Percentiles rank a stretch among this genome's conserved stretches.
phyloP scores from a whole-genome alignment of 805 yeast genomes.

The Hanseniaspora nectarophila region DNA sequence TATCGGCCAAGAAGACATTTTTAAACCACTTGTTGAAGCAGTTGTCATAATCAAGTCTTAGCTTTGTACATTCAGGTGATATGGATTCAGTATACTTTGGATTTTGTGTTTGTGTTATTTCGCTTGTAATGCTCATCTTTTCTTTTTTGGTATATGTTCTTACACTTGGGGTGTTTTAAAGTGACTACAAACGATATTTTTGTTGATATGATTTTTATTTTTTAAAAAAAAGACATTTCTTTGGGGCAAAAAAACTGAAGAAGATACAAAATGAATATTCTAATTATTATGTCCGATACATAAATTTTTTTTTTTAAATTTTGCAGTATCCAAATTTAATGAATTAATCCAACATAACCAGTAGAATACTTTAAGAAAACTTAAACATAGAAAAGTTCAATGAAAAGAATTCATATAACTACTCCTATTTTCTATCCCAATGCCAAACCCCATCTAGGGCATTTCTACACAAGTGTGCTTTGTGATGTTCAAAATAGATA shows the following conservation, averaged over 20 bases:
- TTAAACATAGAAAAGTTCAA: too few species aligned
- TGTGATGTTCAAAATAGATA: conserved; percentile 72
- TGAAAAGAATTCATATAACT: conserved; percentile 40
- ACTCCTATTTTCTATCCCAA: conserved; percentile 95
- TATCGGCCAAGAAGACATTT: conserved; percentile 42
- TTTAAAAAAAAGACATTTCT: too few species aligned
- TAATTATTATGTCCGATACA: too few species aligned
- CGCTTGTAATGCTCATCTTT: background rate
- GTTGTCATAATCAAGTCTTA: conserved; percentile 67
- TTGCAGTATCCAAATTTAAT: too few species aligned
- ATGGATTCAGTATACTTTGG: conserved; percentile 8
- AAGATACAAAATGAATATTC: too few species aligned
- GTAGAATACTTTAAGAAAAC: too few species aligned
- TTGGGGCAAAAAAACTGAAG: too few species aligned
- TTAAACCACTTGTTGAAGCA: conserved; percentile 86
- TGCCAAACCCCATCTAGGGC: conserved; percentile 91
- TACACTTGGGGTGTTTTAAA: too few species aligned
- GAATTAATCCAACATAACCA: too few species aligned
- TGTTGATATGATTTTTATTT: too few species aligned
- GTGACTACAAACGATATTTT: too few species aligned
- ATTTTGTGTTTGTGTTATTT: background rate
- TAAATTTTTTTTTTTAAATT: too few species aligned
- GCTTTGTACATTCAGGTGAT: conserved; percentile 68
- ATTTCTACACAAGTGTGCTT: conserved; percentile 72
- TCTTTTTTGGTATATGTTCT: background rate